Evolutionary conservation across 192 early-diverging fungal genomes (phyloP).

Genomic region (Tieghemiomyces parasiticus): DNA sequence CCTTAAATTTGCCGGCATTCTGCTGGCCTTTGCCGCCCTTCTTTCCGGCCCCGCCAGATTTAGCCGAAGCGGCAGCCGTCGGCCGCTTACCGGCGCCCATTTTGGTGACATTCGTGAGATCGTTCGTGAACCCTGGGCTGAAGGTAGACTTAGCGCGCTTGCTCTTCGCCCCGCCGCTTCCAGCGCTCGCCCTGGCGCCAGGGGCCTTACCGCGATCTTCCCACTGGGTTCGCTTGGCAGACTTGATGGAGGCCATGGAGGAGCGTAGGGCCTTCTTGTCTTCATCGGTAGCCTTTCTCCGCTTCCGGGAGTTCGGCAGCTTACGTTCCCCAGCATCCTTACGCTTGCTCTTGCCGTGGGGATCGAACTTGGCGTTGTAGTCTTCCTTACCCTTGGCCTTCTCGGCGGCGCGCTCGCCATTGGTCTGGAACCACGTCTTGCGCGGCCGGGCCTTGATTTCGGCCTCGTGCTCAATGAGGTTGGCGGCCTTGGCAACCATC

Average conservation of each 20-base stretch:
- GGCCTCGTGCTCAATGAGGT: slow-evolving; percentile 63
- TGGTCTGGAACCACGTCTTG: slow-evolving; percentile 88
- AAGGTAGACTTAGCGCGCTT: slow-evolving; percentile 24
- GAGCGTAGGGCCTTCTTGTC: slow-evolving; percentile 21
- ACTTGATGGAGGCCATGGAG: slow-evolving; percentile 18
- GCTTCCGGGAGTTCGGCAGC: neutral
- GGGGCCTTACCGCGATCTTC: slow-evolving; percentile 20
- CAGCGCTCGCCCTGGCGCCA: slow-evolving; percentile 12
- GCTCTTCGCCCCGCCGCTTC: slow-evolving; percentile 11
- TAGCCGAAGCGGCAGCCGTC: neutral
- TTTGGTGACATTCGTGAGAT: slow-evolving; percentile 26
- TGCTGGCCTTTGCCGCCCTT: too few relatives aligned
- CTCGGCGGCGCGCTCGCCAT: slow-evolving; percentile 50
- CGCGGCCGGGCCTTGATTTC: slow-evolving; percentile 85
- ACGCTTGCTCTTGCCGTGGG: neutral
- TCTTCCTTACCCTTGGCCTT: slow-evolving; percentile 35
- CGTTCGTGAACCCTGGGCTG: slow-evolving; percentile 24
- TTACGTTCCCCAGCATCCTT: neutral
- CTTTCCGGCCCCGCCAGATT: too few relatives aligned
- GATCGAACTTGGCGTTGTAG: slow-evolving; percentile 14
- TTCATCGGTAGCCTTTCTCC: slow-evolving; percentile 27
- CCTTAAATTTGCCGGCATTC: too few relatives aligned
- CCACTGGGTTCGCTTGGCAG: slow-evolving; percentile 31
- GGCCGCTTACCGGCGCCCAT: slow-evolving; percentile 14
- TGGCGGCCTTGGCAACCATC: slow-evolving; percentile 73